These are phyloP conservation scores for Capronia americana DNA, from an alignment of 2,329 filamentous ascomycete species.

Conservation along the genomic window DNA sequence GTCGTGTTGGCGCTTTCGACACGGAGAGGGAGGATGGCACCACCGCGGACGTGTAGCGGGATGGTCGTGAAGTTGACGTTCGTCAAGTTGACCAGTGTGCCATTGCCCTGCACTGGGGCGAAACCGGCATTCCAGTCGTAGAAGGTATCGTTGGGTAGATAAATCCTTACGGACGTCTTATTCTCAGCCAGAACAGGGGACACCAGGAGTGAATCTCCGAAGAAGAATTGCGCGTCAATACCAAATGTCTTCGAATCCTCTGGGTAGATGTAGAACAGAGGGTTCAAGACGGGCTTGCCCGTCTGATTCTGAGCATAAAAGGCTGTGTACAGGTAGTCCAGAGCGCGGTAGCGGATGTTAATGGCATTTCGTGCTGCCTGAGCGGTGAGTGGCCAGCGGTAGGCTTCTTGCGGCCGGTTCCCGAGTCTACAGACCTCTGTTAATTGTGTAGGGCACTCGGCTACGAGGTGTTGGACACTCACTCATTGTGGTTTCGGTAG, in stretches of 20 bases:
- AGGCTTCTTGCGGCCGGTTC: constrained; percentile 69
- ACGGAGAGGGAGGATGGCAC: constrained; percentile 65
- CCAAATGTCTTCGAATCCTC: constrained; percentile 59
- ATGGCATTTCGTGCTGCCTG: constrained; percentile 72
- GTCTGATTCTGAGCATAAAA: constrained; percentile 65
- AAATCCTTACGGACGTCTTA: constrained; percentile 60
- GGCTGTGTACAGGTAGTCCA: constrained; percentile 81
- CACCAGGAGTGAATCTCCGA: constrained; percentile 62
- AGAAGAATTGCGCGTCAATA: constrained; percentile 66
- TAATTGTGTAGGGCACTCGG: background rate
- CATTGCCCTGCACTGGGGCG: constrained; percentile 52
- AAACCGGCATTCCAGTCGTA: constrained; percentile 65
- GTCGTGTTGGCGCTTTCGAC: constrained; percentile 63
- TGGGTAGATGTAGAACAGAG: constrained; percentile 75
- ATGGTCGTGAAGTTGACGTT: constrained; percentile 61
- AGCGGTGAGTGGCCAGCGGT: constrained; percentile 69
- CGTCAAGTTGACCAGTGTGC: constrained; percentile 51
- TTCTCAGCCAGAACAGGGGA: constrained; percentile 62
- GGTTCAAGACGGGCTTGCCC: constrained; percentile 71
- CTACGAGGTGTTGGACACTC: constrained; percentile 32
- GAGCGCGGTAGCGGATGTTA: constrained; percentile 73
- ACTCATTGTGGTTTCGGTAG: constrained; percentile 74
- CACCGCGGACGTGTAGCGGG: constrained; percentile 68
- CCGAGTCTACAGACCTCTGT: constrained; percentile 1
- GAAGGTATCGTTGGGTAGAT: constrained; percentile 64